Evolutionary conservation across 2,329 filamentous ascomycete genomes (phyloP).

Genomic region (Aspergillus viridinutans): DNA sequence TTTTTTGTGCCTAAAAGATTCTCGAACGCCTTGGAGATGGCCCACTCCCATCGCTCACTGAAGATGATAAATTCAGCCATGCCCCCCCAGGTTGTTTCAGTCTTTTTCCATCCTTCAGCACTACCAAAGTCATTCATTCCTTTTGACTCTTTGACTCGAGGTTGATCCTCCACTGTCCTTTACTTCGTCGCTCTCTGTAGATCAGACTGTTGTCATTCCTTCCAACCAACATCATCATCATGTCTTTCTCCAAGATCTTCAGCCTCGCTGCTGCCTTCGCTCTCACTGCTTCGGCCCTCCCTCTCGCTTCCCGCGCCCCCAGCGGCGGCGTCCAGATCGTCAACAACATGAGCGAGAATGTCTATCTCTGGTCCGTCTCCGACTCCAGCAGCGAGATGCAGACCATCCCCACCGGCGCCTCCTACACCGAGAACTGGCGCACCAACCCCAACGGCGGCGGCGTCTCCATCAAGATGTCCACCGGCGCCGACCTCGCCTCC

Average conservation of each 20-base stretch:
- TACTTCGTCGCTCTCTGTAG: not conserved
- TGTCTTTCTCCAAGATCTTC: conserved; percentile 11
- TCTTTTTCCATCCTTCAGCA: not conserved
- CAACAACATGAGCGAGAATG: conserved; percentile 22
- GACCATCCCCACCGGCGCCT: conserved; percentile 14
- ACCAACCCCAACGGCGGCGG: conserved; percentile 28
- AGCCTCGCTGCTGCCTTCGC: conserved; percentile 6
- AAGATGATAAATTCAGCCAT: not conserved
- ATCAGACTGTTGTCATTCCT: not conserved
- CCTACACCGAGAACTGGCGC: conserved; percentile 25
- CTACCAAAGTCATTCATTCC: not conserved
- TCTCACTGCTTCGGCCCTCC: conserved; percentile 7
- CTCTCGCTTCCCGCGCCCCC: not conserved
- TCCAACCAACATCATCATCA: not conserved
- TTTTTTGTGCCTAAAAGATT: not conserved
- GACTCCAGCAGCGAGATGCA: conserved; percentile 15
- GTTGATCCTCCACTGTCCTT: not conserved
- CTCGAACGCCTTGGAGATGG: not conserved
- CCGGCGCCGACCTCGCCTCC: conserved; percentile 10
- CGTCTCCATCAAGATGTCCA: conserved; percentile 31
- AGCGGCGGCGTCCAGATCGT: conserved; percentile 20
- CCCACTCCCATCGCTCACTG: not conserved
- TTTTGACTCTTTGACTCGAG: not conserved
- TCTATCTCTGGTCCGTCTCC: conserved; percentile 28
- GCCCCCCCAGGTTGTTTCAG: not conserved